Conservation (phyloP, 169 alveolate genomes). For the Ichthyophthirius multifiliis region DNA sequence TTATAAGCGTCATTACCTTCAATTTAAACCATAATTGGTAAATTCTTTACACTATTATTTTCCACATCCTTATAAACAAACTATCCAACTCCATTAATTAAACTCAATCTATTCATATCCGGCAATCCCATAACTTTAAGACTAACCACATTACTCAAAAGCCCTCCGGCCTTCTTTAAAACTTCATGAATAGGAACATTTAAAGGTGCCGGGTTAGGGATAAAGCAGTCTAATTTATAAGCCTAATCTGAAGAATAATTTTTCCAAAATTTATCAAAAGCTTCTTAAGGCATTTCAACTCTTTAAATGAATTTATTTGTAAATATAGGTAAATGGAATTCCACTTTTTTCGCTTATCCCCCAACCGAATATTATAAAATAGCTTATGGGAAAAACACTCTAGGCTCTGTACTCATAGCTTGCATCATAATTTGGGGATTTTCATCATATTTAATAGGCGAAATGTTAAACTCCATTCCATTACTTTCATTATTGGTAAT, state of each 20-base stretch:
- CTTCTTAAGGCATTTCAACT: conserved; percentile 73
- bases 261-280: conserved; percentile 63
- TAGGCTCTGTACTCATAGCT: conserved; percentile 64
- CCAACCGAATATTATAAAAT: conserved; percentile 43
- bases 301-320: conserved; percentile 67
- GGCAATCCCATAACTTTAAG: conserved; percentile 64
- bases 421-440: conserved; percentile 73
- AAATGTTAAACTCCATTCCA: conserved; percentile 54
- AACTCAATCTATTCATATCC: background rate
- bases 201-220: conserved; percentile 74
- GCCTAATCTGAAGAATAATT: conserved; percentile 65
- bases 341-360: conserved; percentile 40
- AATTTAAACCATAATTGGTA: conserved; percentile 9
- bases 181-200: conserved; percentile 59
- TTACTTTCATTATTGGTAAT: conserved; percentile 41
- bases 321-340: conserved; percentile 64
- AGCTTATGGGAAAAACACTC: conserved; percentile 47
- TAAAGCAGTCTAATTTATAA: conserved; percentile 70
- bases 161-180: conserved; percentile 68
- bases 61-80: background rate
- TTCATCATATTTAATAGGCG: conserved; percentile 70
- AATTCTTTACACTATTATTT: background rate
- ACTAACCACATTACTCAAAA: conserved; percentile 58
- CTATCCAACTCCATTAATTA: conserved; percentile 3
- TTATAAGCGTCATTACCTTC: conserved; percentile 8